phyloP scores from a whole-genome alignment of 345 rosid species.

The Dimocarpus longan region DNA sequence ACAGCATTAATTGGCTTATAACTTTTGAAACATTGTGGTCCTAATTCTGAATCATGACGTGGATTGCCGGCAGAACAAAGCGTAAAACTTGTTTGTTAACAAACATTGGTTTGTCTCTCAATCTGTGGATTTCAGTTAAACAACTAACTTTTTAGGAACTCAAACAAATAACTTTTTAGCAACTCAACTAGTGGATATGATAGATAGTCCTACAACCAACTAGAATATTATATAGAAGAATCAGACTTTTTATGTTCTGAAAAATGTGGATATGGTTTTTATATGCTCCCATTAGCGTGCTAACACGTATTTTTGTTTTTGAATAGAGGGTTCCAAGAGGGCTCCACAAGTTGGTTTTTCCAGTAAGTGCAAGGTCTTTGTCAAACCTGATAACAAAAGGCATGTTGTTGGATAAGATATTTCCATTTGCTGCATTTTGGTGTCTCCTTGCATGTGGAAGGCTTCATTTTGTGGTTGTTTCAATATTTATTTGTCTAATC shows the following conservation, averaged over 20 bases:
- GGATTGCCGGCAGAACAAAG: no score
- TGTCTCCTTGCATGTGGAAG: neutral
- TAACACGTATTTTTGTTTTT: slow-evolving; percentile 8
- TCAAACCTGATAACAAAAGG: neutral
- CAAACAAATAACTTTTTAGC: neutral
- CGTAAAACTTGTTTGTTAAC: neutral
- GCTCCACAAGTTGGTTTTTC: neutral
- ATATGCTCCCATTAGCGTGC: neutral
- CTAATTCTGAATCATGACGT: no score
- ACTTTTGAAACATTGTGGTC: neutral
- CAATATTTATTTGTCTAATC: neutral
- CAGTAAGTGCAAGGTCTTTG: slow-evolving; percentile 9
- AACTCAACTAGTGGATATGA: neutral
- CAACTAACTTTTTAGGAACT: neutral
- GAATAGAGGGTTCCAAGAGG: neutral
- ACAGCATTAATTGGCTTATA: neutral
- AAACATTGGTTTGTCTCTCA: neutral
- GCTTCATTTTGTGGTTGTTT: neutral
- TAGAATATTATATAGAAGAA: neutral
- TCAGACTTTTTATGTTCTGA: neutral
- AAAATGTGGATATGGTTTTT: neutral
- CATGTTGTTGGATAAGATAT: neutral
- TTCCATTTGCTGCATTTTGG: neutral
- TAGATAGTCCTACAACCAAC: neutral
- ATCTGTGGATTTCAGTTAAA: neutral